Percentiles rank a stretch among this genome's conserved stretches.
These are phyloP conservation scores for Gonapodya prolifera DNA, from an alignment of 192 early-diverging fungal genomes.

Conservation along the genomic window DNA sequence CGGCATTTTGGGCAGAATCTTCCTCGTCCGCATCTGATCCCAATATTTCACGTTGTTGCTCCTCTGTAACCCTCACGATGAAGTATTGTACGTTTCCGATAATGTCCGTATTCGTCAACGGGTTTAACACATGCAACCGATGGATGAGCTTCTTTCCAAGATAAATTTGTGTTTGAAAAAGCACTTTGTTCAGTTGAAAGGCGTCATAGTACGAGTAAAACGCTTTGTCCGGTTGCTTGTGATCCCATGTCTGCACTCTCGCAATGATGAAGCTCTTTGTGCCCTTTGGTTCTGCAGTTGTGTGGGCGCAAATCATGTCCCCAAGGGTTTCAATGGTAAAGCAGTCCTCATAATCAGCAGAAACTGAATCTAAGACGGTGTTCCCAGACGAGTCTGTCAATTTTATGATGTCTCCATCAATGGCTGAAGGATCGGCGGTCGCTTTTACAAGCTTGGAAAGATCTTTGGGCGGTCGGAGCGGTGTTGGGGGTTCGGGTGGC, in stretches of 20 bases:
- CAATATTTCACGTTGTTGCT: slow-evolving; percentile 5
- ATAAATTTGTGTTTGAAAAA: slow-evolving; percentile 53
- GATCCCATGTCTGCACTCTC: slow-evolving; percentile 48
- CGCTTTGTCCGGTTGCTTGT: slow-evolving; percentile 42
- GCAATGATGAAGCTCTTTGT: slow-evolving; percentile 37
- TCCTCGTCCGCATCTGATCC: not conserved
- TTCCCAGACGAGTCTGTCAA: slow-evolving; percentile 36
- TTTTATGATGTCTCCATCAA: slow-evolving; percentile 25
- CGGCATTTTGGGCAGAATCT: not conserved
- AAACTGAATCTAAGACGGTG: slow-evolving; percentile 35
- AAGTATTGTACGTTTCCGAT: slow-evolving; percentile 53
- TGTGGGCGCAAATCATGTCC: slow-evolving; percentile 30
- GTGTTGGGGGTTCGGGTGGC: not conserved
- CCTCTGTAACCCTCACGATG: slow-evolving; percentile 25
- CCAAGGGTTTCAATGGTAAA: slow-evolving; percentile 44
- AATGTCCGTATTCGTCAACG: slow-evolving; percentile 50
- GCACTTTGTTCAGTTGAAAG: slow-evolving; percentile 48
- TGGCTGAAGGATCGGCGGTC: not conserved
- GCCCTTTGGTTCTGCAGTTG: slow-evolving; percentile 4
- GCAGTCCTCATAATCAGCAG: slow-evolving; percentile 46
- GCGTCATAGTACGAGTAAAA: slow-evolving; percentile 45
- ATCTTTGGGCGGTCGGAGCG: not conserved
- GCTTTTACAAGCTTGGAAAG: not conserved
- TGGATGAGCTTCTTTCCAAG: slow-evolving; percentile 49
- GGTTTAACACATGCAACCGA: slow-evolving; percentile 49